A percentile compares a stretch with the other conserved stretches of the same genome.
Evolutionary conservation across 2,329 filamentous ascomycete species (phyloP).

Genomic region (Paracorniculantispora psalliotae): DNA sequence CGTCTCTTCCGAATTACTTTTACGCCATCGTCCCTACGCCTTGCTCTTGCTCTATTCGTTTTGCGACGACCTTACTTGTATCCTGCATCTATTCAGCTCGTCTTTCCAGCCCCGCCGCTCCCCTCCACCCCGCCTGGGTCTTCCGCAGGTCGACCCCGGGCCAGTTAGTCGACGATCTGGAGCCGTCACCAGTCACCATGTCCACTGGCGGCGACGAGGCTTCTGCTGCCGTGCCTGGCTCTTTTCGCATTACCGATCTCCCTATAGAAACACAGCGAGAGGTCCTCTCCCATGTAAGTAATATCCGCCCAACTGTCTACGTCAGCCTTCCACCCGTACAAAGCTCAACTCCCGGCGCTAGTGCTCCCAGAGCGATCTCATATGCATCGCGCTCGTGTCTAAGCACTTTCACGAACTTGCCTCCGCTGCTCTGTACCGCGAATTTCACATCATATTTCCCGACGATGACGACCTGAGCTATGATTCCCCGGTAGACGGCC

Average conservation of each 20-base stretch:
- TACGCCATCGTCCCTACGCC: not conserved
- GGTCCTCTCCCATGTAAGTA: constrained; percentile 42
- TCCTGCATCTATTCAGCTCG: not conserved
- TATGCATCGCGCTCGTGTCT: constrained; percentile 55
- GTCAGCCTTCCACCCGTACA: not conserved
- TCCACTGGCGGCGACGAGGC: constrained; percentile 28
- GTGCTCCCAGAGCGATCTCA: constrained; percentile 49
- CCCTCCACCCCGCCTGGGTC: constrained; percentile 12
- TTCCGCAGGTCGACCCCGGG: constrained; percentile 10
- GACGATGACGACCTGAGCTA: constrained; percentile 50
- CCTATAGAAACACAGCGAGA: constrained; percentile 45
- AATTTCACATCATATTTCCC: constrained; percentile 57
- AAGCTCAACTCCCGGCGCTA: constrained; percentile 23
- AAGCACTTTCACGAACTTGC: constrained; percentile 54
- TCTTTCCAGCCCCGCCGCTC: not conserved
- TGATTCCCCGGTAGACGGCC: constrained; percentile 50
- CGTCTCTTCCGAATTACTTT: not conserved
- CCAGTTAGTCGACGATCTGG: not conserved
- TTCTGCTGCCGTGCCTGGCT: constrained; percentile 16
- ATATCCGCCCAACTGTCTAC: not conserved
- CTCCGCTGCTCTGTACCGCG: constrained; percentile 54
- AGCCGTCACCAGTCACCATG: constrained; percentile 26
- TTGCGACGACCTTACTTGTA: not conserved
- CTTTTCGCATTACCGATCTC: constrained; percentile 34
- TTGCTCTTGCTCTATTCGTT: not conserved